Evolutionary conservation across 2,329 filamentous ascomycete species (phyloP).

Genomic region (Xenoacremonium recifei): DNA sequence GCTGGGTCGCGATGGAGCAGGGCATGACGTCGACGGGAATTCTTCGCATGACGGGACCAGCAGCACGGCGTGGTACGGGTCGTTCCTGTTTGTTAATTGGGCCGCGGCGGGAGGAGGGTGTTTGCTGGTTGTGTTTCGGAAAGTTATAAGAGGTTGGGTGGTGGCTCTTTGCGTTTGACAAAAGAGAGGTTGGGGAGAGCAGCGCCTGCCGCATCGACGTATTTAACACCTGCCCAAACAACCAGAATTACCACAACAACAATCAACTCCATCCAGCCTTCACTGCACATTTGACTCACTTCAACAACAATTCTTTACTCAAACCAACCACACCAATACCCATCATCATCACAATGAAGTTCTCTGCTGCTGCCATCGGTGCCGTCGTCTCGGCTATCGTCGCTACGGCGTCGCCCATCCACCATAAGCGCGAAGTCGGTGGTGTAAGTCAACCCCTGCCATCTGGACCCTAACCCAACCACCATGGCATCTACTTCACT

Average conservation of each 20-base stretch:
- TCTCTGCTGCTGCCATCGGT: conserved; percentile 17
- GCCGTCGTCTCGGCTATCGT: conserved; percentile 18
- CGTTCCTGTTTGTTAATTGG: too few species aligned
- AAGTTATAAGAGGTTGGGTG: background rate
- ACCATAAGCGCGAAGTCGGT: conserved; percentile 41
- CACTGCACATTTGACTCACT: conserved; percentile 13
- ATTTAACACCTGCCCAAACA: too few species aligned
- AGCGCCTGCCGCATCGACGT: too few species aligned
- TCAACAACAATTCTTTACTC: conserved; percentile 3
- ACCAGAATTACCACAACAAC: background rate
- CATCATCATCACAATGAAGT: conserved; percentile 27
- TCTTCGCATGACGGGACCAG: too few species aligned
- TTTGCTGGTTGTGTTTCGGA: background rate
- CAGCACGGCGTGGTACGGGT: background rate
- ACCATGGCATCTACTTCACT: background rate
- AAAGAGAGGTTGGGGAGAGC: background rate
- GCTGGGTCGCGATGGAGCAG: background rate
- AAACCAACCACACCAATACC: conserved; percentile 1
- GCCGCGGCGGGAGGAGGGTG: background rate
- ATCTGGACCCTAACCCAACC: background rate
- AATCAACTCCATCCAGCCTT: conserved; percentile 10
- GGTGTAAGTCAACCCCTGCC: conserved; percentile 39
- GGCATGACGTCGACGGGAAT: conserved; percentile 1
- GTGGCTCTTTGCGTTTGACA: background rate
- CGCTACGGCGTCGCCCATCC: conserved; percentile 29